Evolutionary conservation across 2,329 filamentous ascomycete genomes (phyloP).

Genomic region (Fusarium anguioides): DNA sequence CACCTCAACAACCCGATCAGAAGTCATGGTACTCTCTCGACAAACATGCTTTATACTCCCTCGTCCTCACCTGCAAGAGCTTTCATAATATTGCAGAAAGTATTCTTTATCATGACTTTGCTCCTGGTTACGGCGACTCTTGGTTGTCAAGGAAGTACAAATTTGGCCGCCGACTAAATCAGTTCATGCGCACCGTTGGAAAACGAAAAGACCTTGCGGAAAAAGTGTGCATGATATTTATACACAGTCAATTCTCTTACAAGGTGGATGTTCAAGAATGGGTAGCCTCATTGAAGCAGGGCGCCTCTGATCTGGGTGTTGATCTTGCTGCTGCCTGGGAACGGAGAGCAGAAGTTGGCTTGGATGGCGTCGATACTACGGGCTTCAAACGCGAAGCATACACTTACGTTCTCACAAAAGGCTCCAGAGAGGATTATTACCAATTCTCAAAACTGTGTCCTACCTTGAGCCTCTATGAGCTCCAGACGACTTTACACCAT

Average conservation of each 20-base stretch:
- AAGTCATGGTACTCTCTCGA: background rate
- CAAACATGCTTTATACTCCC: background rate
- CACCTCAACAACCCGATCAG: background rate
- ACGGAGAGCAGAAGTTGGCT: background rate
- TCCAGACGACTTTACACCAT: background rate
- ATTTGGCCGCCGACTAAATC: background rate
- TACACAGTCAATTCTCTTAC: background rate
- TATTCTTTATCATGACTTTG: background rate
- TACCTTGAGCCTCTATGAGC: no score
- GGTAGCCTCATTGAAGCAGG: fast-evolving
- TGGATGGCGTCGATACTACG: background rate
- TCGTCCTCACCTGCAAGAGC: fast-evolving
- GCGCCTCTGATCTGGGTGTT: background rate
- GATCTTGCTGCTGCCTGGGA: background rate
- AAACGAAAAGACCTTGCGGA: background rate
- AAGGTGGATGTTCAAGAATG: fast-evolving
- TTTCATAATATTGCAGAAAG: background rate
- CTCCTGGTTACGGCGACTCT: background rate
- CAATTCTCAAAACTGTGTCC: no score
- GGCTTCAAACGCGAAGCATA: no score
- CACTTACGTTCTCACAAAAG: fast-evolving
- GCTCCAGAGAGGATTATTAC: background rate
- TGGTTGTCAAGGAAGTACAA: fast-evolving
- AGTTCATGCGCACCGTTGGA: background rate
- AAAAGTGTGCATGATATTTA: background rate